Evolutionary conservation across 345 rosid genomes (phyloP).

Genomic region (Brassica nigra): DNA sequence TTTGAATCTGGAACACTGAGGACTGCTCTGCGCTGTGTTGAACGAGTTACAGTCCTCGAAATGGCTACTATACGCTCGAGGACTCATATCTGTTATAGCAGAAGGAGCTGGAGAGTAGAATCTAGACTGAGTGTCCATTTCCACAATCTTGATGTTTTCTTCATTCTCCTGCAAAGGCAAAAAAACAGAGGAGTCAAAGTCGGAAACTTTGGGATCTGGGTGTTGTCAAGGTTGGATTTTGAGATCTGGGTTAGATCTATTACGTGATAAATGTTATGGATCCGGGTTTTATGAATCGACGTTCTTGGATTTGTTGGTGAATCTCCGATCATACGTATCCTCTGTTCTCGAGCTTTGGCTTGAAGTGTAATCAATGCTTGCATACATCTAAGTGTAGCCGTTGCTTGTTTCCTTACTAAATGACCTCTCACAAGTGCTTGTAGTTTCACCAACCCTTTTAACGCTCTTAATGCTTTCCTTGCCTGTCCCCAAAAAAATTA

Average conservation of each 20-base stretch:
- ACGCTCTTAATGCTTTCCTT: constrained; percentile 80
- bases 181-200: constrained; percentile 25
- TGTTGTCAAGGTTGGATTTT: constrained; percentile 32
- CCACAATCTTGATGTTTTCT: constrained; percentile 81
- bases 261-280: constrained; percentile 39
- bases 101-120: constrained; percentile 64
- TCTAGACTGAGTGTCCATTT: constrained; percentile 65
- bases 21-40: constrained; percentile 67
- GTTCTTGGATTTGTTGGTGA: constrained; percentile 46
- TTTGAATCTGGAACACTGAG: constrained; percentile 51
- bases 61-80: constrained; percentile 68
- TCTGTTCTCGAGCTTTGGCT: constrained; percentile 72
- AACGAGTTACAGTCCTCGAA: constrained; percentile 69
- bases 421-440: constrained; percentile 91
- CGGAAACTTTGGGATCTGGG: constrained; percentile 23
- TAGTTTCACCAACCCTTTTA: constrained; percentile 86
- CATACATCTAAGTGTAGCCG: constrained; percentile 84
- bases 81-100: constrained; percentile 72
- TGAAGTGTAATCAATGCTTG: constrained; percentile 82
- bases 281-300: constrained; percentile 48
- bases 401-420: constrained; percentile 87
- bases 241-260: constrained; percentile 47
- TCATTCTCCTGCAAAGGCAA: constrained; percentile 56
- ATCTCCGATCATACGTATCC: constrained; percentile 61
- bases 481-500: constrained; percentile 52